These are phyloP conservation scores for Boletus sp. DNA, from an alignment of 768 basidiomycete genomes.

Conservation along the genomic window DNA sequence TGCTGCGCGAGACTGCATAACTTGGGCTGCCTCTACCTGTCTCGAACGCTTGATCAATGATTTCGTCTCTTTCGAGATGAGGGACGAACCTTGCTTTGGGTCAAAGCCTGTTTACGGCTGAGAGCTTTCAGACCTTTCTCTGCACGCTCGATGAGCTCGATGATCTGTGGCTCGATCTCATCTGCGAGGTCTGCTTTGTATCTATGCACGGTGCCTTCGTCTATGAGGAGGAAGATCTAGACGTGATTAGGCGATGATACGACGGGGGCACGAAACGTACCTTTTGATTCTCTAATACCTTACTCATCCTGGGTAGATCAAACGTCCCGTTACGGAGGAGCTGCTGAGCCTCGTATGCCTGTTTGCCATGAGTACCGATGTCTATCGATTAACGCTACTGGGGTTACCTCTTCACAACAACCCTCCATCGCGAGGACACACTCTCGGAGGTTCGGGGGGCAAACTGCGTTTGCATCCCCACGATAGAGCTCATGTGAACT, in stretches of 20 bases:
- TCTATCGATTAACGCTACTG: background rate
- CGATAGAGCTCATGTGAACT: constrained; percentile 64
- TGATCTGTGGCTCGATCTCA: constrained; percentile 79
- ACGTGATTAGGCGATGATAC: constrained; percentile 3
- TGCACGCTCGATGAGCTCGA: constrained; percentile 66
- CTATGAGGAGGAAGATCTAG: constrained; percentile 72
- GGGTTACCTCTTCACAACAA: constrained; percentile 70
- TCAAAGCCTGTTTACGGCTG: constrained; percentile 55
- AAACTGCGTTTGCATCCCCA: constrained; percentile 59
- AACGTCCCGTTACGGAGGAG: constrained; percentile 66
- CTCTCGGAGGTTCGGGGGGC: constrained; percentile 69
- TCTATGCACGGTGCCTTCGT: constrained; percentile 65
- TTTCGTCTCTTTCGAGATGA: background rate
- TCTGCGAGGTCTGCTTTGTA: constrained; percentile 76
- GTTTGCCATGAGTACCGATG: background rate
- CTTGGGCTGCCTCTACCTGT: constrained; percentile 55
- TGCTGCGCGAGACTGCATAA: constrained; percentile 38
- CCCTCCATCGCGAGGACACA: constrained; percentile 78
- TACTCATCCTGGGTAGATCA: constrained; percentile 69
- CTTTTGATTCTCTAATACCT: constrained; percentile 63
- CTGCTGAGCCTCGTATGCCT: constrained; percentile 69
- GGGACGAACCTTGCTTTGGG: constrained; percentile 58
- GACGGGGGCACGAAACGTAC: constrained; percentile 34
- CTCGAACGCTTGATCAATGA: background rate
- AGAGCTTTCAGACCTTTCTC: constrained; percentile 63